Evolutionary conservation across 2,329 filamentous ascomycete genomes (phyloP).

Genomic region (Teratosphaeria zuluensis): DNA sequence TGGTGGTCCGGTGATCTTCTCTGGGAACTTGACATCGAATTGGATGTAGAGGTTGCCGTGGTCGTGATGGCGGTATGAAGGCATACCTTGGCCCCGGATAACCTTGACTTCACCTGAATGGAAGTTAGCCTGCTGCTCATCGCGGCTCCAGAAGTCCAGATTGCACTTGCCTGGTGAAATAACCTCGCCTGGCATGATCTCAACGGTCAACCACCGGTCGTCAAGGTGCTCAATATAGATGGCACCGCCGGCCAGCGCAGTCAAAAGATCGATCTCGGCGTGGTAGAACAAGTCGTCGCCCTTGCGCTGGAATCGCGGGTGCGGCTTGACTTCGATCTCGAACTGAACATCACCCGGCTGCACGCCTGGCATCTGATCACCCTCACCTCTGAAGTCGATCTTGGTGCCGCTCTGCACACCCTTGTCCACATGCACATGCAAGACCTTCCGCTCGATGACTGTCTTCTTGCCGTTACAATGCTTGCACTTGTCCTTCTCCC

Average conservation of each 20-base stretch:
- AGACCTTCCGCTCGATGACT: constrained; percentile 89
- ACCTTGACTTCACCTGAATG: constrained; percentile 75
- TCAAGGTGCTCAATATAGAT: constrained; percentile 95
- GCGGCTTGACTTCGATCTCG: constrained; percentile 99
- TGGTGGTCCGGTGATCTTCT: constrained; percentile 31
- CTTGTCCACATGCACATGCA: constrained; percentile 94
- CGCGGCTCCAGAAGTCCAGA: background rate
- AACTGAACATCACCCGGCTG: constrained; percentile 95
- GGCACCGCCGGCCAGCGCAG: constrained; percentile 81
- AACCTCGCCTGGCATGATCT: constrained; percentile 87
- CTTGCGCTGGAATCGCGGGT: constrained; percentile 86
- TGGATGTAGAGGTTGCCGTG: constrained; percentile 93
- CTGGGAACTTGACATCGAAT: constrained; percentile 95
- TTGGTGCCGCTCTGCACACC: constrained; percentile 91
- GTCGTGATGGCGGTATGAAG: constrained; percentile 88
- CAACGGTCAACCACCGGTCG: constrained; percentile 89
- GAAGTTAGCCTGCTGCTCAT: background rate
- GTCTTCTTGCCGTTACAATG: constrained; percentile 96
- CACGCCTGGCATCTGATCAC: constrained; percentile 88
- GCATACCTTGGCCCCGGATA: constrained; percentile 95
- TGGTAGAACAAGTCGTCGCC: constrained; percentile 94
- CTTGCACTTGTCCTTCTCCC: constrained; percentile 97
- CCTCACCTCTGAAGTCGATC: constrained; percentile 93
- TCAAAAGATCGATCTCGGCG: constrained; percentile 90
- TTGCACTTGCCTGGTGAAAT: constrained; percentile 71